Conservation (phyloP, 805 yeast genomes). For the Scheffersomyces lignosus region DNA sequence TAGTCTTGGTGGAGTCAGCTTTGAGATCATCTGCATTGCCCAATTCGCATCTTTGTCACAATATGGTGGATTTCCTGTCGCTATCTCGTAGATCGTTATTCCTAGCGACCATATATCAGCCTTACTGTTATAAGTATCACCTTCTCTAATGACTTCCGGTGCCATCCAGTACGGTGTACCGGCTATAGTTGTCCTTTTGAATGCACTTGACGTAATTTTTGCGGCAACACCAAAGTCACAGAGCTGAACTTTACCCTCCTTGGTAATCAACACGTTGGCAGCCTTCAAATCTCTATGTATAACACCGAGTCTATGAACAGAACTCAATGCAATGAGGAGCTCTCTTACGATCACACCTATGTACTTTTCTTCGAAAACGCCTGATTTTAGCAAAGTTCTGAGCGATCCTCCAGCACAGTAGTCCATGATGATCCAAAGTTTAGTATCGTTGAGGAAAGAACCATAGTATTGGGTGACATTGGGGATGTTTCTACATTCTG, state of each 20-base stretch:
- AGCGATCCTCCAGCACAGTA: constrained; percentile 95
- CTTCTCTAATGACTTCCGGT: constrained; percentile 94
- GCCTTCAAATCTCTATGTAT: constrained; percentile 97
- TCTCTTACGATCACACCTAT: constrained; percentile 86
- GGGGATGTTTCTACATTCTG: constrained; percentile 81
- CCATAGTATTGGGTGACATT: constrained; percentile 93
- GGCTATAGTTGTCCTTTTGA: constrained; percentile 91
- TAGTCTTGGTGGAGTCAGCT: constrained; percentile 89
- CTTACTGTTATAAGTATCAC: constrained; percentile 79
- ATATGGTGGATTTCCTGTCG: constrained; percentile 97
- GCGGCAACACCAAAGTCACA: constrained; percentile 99
- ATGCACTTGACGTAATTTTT: constrained; percentile 69
- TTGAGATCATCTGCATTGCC: constrained; percentile 92
- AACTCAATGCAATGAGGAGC: constrained; percentile 69
- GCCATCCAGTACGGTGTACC: constrained; percentile 99
- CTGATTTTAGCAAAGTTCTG: constrained; percentile 82
- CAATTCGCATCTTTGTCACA: constrained; percentile 92
- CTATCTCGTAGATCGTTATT: constrained; percentile 88
- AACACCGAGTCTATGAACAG: constrained; percentile 84
- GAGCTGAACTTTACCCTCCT: constrained; percentile 85
- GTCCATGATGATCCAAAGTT: constrained; percentile 97
- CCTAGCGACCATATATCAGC: constrained; percentile 99
- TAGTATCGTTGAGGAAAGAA: constrained; percentile 82
- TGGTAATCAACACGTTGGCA: constrained; percentile 86
- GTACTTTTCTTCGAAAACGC: constrained; percentile 81